Conservation (phyloP, 768 basidiomycete genomes). For the Lactarius pseudohatsudake region DNA sequence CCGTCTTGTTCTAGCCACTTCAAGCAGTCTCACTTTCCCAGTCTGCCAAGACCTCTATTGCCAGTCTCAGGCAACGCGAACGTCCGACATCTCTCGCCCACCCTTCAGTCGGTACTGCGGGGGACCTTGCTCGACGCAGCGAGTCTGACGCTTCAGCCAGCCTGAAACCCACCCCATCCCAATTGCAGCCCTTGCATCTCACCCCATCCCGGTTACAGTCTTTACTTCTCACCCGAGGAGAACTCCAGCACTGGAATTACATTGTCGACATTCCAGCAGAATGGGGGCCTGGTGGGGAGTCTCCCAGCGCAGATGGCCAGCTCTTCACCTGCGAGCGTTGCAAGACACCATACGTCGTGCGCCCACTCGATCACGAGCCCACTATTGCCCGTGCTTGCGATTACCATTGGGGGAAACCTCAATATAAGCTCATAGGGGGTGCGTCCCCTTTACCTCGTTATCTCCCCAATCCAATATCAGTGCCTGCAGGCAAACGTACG, state of each 20-base stretch:
- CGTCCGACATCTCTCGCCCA: slow-evolving; percentile 59
- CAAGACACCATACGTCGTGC: slow-evolving; percentile 60
- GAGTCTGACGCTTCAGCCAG: slow-evolving; percentile 32
- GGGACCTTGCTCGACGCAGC: slow-evolving; percentile 57
- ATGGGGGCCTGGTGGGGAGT: slow-evolving; percentile 57
- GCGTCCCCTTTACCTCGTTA: slow-evolving; percentile 29
- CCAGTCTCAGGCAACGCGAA: slow-evolving; percentile 51
- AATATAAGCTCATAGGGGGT: slow-evolving; percentile 66
- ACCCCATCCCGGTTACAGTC: slow-evolving; percentile 50
- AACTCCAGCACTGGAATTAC: slow-evolving; percentile 69
- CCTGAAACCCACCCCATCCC: slow-evolving; percentile 50
- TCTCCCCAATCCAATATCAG: neutral
- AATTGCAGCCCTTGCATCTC: slow-evolving; percentile 61
- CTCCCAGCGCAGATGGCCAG: slow-evolving; percentile 62
- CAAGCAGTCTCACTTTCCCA: slow-evolving; percentile 31
- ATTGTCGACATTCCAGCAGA: slow-evolving; percentile 59
- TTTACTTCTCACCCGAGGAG: slow-evolving; percentile 56
- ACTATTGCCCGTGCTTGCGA: slow-evolving; percentile 64
- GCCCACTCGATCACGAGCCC: slow-evolving; percentile 31
- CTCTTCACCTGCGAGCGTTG: slow-evolving; percentile 80
- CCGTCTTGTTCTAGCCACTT: slow-evolving; percentile 24
- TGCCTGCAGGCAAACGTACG: slow-evolving; percentile 57
- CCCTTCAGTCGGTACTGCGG: slow-evolving; percentile 76
- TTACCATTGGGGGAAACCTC: slow-evolving; percentile 81
- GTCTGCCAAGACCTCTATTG: slow-evolving; percentile 54